Base-by-base conservation (phyloP, 352 stramenopile species). In the Hyphochytrium catenoides region DNA sequence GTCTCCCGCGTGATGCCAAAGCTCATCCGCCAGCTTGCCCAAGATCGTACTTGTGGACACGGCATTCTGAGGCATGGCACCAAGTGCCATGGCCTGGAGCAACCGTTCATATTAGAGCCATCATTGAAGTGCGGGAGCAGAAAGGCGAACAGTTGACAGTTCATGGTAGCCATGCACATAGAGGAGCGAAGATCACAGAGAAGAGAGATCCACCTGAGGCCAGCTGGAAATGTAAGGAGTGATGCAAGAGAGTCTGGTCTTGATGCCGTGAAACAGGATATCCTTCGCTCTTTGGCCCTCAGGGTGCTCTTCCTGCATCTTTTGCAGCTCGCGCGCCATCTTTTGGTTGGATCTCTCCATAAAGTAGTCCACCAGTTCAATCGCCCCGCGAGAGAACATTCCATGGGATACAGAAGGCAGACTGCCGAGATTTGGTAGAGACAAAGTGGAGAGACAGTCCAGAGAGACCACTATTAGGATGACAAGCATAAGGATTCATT, bases 1-100 rank as follows among this genome's bases (percentile, higher is more conserved):
- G 51, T 85, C 70, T 20, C 70, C 70, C 18, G 64, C 68, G 48
- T 73, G 79, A 49, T 77, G 78, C 70, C 70, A 85, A 39, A 85
- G 74, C 41, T 82, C 68, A 36, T 85, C 70, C 17, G 62, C 52
- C 15, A 79, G 44, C 41, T 61, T 55, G 16, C 54, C 59, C 17
- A 85, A 48, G 44, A 65, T 73, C 40, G 68, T 56, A 28, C 72
- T 56, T 22, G 65, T 85, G 30, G 51, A 57, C 1, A 61, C 59
- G 5, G 59, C 65, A 36, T 85, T 78, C 26, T 62, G 56, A 3
- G 70, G 70, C 36, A 81, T 17, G 4, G 67, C 70, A 31, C 70
- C 70, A 24, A 73, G 39, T 7, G 57, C 70, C 70, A 85, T 85
- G 8, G 59, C 67, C 47, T 52, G 44, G 11, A 34, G 39, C 44